Base-by-base conservation (phyloP, 2,329 filamentous ascomycete genomes). In the Cladophialophora exuberans region DNA sequence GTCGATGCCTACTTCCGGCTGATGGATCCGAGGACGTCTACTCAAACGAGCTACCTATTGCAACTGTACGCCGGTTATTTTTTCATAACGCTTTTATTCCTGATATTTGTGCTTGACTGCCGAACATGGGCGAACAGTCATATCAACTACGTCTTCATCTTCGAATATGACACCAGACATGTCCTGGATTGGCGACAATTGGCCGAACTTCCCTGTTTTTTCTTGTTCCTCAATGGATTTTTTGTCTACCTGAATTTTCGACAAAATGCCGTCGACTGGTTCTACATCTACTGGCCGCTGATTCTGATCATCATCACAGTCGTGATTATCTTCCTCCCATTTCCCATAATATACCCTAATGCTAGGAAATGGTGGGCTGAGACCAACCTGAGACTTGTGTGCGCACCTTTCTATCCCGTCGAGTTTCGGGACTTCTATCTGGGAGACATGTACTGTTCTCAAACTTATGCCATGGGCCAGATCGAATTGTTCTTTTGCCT, bases 371-470 rank as follows among this genome's bases (percentile, higher is more conserved):
- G 94, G 93, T 88, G 96, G 70, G 79, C 89, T 23, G 92, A 92
- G 70, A 91, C 90, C n/a, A 86, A 93, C 74, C 95, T 89, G 83
- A 89, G 94, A 57, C 78, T 97, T 15, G 75, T 95, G 49, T 81
- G 93, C 44, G 90, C 93, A 11, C 92, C 92, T 3, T 70, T 96
- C 17, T 97, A 95, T 66, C 90, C 90, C 1, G 94, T 99, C 45
- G 93, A 97, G 69, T 99, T 97, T 70, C 84, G 92, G 54, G 94
- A 99, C 72, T 97, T 99, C 74, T 97, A 97, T 72, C 81, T 97
- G 0, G 94, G 94, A 48, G 94, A 99, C 69, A 97, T 97, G 79
- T 96, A 96, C 72, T 97, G 93, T 72, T 97, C 94, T 2, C 79
- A 96, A 52, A 96, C 92, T 4, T 99, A 99, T 71, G 83, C 87